A percentile compares a stretch with the other conserved stretches of the same genome.
Conservation (phyloP, 805 yeast genomes). For the Hanseniaspora jakobsenii region DNA sequence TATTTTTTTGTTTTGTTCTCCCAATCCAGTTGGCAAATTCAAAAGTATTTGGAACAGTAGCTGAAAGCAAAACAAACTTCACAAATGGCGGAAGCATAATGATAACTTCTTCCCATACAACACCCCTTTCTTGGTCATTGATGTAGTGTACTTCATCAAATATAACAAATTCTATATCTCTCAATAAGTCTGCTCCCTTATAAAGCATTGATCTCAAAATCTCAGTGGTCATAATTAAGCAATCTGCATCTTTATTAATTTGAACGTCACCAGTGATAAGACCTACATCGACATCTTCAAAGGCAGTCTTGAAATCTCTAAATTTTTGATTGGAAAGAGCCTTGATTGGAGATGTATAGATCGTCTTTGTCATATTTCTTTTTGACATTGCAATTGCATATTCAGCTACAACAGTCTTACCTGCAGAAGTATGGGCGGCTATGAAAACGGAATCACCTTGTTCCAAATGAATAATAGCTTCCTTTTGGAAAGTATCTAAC, state of each 20-base stretch:
- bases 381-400: slow-evolving; percentile 96
- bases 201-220: slow-evolving; percentile 89
- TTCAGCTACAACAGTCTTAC: slow-evolving; percentile 96
- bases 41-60: slow-evolving; percentile 96
- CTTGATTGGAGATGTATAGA: slow-evolving; percentile 90
- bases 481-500: slow-evolving; percentile 88
- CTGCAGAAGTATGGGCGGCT: slow-evolving; percentile 98
- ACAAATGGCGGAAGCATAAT: slow-evolving; percentile 96
- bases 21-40: slow-evolving; percentile 99
- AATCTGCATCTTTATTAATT: slow-evolving; percentile 90
- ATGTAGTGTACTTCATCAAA: slow-evolving; percentile 98
- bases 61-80: slow-evolving; percentile 78
- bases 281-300: slow-evolving; percentile 54
- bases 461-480: slow-evolving; percentile 90
- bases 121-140: slow-evolving; percentile 93
- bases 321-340: slow-evolving; percentile 84
- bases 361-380: slow-evolving; percentile 91
- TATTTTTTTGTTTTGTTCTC: slow-evolving; percentile 88
- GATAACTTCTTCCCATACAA: slow-evolving; percentile 98
- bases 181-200: slow-evolving; percentile 87
- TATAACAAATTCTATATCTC: slow-evolving; percentile 95
- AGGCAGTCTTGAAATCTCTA: slow-evolving; percentile 71
- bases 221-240: slow-evolving; percentile 96
- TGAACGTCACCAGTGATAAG: slow-evolving; percentile 96
- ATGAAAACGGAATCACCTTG: slow-evolving; percentile 98